Evolutionary conservation across 2,329 filamentous ascomycete genomes (phyloP).

Genomic region (Penicillium verrucosum): DNA sequence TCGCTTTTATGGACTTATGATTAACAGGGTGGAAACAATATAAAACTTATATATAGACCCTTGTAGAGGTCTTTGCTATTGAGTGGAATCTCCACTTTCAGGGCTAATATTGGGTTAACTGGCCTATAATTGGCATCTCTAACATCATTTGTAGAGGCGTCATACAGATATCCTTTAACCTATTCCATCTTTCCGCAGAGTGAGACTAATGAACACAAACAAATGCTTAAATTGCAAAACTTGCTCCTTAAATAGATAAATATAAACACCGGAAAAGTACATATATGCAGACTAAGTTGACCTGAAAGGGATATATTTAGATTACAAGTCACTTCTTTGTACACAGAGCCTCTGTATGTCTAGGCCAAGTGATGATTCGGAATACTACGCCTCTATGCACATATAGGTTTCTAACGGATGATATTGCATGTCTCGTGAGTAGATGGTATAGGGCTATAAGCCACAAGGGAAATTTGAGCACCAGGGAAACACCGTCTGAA

Average conservation of each 20-base stretch:
- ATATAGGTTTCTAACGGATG: background rate
- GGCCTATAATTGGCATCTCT: no score
- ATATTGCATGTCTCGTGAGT: constrained; percentile 4
- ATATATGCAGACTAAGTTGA: background rate
- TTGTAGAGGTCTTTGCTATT: background rate
- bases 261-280: background rate
- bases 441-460: constrained; percentile 4
- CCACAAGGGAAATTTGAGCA: background rate
- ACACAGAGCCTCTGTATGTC: background rate
- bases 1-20: background rate
- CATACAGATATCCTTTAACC: background rate
- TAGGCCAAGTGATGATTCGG: background rate
- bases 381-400: background rate
- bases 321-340: background rate
- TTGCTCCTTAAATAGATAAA: no score
- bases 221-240: background rate
- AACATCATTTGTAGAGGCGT: background rate
- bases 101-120: background rate
- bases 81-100: background rate
- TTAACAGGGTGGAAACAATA: background rate
- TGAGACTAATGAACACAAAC: background rate
- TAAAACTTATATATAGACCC: no score
- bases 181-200: background rate
- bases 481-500: constrained; percentile 3
- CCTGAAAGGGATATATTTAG: background rate